phyloP scores from a whole-genome alignment of 768 basidiomycete genomes.

The Russula sp. region DNA sequence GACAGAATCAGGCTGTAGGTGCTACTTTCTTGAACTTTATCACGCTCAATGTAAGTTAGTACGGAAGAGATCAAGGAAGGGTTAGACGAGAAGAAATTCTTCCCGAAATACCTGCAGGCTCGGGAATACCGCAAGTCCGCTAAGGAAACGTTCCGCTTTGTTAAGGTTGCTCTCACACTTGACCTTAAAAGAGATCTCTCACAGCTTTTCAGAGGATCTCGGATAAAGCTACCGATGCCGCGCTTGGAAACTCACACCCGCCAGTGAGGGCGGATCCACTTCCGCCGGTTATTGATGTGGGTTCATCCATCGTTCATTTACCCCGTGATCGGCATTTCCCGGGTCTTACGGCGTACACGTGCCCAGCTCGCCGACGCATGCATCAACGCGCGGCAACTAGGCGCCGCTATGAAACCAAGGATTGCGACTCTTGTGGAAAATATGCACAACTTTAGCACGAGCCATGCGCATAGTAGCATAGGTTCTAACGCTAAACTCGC shows the following conservation, averaged over 20 bases:
- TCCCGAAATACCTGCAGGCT: conserved; percentile 5
- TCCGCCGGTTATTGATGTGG: not conserved
- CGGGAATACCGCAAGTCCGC: not conserved
- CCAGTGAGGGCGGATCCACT: not conserved
- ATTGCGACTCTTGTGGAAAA: not conserved
- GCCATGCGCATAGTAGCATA: not conserved
- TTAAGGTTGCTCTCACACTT: not conserved
- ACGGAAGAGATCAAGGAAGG: not conserved
- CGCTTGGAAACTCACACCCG: not conserved
- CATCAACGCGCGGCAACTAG: not conserved
- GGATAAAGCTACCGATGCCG: not conserved
- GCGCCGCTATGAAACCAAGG: not conserved
- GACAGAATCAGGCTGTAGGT: conserved; percentile 1
- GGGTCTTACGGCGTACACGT: not conserved
- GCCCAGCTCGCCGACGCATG: not conserved
- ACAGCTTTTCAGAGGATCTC: conserved; percentile 1
- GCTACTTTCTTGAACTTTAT: not conserved
- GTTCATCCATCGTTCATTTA: no score
- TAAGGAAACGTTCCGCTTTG: not conserved
- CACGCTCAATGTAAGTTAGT: not conserved
- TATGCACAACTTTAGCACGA: not conserved
- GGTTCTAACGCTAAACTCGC: not conserved
- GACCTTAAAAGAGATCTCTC: not conserved
- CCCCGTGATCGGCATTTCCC: not conserved
- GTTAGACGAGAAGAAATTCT: not conserved